These are phyloP conservation scores for Hypoxylon sp. DNA, from an alignment of 2,329 filamentous ascomycete species.

Conservation along the genomic window DNA sequence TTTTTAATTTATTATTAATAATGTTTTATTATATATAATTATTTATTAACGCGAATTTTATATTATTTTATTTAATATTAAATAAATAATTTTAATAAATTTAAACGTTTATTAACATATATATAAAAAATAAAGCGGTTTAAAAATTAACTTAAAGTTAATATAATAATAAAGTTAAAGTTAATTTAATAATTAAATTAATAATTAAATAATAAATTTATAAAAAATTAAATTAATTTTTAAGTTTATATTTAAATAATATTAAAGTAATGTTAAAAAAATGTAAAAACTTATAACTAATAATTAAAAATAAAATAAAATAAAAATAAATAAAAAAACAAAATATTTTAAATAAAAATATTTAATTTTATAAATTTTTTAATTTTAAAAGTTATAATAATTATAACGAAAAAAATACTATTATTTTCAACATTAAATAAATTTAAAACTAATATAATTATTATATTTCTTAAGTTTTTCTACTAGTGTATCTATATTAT, in stretches of 20 bases:
- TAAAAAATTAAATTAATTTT: neutral
- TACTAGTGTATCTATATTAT: no score
- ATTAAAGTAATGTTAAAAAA: neutral
- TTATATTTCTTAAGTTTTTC: no score
- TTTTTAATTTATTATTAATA: conserved; percentile 2
- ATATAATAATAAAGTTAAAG: neutral
- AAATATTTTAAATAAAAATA: neutral
- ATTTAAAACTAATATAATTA: no score
- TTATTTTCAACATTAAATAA: neutral
- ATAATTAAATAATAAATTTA: neutral
- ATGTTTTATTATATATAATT: neutral
- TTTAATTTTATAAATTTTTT: no score
- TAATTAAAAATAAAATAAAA: neutral
- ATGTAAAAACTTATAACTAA: neutral
- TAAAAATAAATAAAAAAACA: neutral
- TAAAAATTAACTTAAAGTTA: no score
- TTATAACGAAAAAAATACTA: neutral
- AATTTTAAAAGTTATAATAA: no score
- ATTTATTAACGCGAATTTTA: neutral
- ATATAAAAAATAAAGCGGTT: neutral
- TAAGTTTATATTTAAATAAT: neutral
- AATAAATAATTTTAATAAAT: neutral
- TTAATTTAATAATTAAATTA: neutral
- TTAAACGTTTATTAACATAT: neutral
- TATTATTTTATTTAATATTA: neutral